Conservation (phyloP, 768 basidiomycete species). For the Amanita polypyramis region DNA sequence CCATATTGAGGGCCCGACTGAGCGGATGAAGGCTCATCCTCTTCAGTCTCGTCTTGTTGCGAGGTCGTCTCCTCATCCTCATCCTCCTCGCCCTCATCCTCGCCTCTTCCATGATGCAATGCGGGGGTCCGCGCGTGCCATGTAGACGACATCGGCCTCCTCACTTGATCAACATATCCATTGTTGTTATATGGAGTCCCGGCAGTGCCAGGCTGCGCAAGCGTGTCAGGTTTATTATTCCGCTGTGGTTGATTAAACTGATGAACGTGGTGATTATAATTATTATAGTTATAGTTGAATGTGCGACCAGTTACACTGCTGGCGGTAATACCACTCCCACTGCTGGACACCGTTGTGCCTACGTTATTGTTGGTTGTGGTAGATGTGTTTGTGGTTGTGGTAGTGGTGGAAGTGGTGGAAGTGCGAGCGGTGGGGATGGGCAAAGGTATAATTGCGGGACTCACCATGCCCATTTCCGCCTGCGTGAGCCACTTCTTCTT, state of each 20-base stretch:
- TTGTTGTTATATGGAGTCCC: neutral
- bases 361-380: slow-evolving; percentile 8
- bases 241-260: slow-evolving; percentile 8
- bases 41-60: neutral
- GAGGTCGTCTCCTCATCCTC: slow-evolving; percentile 1
- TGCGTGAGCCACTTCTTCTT: slow-evolving; percentile 9
- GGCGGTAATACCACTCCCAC: slow-evolving; percentile 7
- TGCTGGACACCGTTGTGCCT: slow-evolving; percentile 7
- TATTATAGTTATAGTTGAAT: slow-evolving; percentile 9
- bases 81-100: neutral
- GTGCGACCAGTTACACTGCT: slow-evolving; percentile 8
- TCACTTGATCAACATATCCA: neutral
- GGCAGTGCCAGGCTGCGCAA: neutral
- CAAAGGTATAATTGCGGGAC: slow-evolving; percentile 6
- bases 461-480: slow-evolving; percentile 8
- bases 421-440: slow-evolving; percentile 5
- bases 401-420: slow-evolving; percentile 3
- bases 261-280: slow-evolving; percentile 9
- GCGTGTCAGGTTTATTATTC: neutral
- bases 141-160: neutral
- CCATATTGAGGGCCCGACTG: slow-evolving; percentile 5
- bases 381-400: slow-evolving; percentile 6
- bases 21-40: slow-evolving; percentile 1
- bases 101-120: neutral
- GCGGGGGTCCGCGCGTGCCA: neutral